phyloP scores from a whole-genome alignment of 1,139 yeast genomes.

The Yamadazyma blattariae region DNA sequence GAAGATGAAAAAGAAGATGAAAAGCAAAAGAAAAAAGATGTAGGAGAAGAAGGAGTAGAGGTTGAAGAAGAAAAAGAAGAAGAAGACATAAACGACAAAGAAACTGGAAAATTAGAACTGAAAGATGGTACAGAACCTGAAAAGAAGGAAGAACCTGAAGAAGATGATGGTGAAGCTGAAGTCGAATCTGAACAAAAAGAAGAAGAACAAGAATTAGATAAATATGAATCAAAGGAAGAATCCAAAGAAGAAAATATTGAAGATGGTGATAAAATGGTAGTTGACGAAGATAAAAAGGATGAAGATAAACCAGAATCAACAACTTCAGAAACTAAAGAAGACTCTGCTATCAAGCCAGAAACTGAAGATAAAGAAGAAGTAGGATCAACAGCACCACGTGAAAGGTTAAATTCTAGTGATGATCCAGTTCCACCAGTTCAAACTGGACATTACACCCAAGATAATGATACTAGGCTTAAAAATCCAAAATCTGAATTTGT shows the following conservation, averaged over 20 bases:
- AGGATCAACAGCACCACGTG: conserved; percentile 3
- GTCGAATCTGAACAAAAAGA: conserved; percentile 17
- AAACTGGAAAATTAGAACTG: too few relatives aligned
- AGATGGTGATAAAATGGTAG: conserved; percentile 20
- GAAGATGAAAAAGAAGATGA: neutral
- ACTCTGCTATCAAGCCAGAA: too few relatives aligned
- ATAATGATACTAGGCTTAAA: conserved; percentile 58
- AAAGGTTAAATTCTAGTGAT: conserved; percentile 21
- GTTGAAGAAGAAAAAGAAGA: neutral
- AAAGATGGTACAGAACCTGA: neutral
- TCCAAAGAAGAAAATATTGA: conserved; percentile 12
- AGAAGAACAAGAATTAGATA: conserved; percentile 5
- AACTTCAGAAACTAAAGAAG: too few relatives aligned
- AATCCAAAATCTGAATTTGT: conserved; percentile 83
- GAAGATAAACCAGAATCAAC: neutral
- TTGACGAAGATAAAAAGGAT: conserved; percentile 3
- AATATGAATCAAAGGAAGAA: neutral
- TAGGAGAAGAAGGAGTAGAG: neutral
- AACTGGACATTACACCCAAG: conserved; percentile 44
- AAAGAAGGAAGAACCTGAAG: neutral
- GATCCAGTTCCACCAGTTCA: conserved; percentile 45
- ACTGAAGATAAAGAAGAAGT: too few relatives aligned
- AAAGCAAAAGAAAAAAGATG: neutral
- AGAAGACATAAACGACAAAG: neutral
- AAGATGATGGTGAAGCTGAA: conserved; percentile 15